Percentiles rank a stretch among this genome's conserved stretches.
These are phyloP conservation scores for Trichoderma asperellum DNA, from an alignment of 2,329 filamentous ascomycete genomes.

Conservation along the genomic window DNA sequence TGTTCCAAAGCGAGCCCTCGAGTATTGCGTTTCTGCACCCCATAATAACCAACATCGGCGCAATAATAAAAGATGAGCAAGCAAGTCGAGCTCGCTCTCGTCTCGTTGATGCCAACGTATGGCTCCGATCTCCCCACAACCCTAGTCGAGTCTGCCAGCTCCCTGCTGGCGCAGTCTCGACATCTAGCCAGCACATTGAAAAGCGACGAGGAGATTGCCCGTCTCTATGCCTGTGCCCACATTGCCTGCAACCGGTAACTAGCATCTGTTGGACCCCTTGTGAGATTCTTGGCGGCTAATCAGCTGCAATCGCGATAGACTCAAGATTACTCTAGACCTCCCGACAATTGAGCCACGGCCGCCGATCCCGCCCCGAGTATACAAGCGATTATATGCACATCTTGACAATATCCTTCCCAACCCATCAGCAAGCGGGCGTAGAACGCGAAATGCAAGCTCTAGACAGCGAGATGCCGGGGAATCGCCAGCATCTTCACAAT, in stretches of 20 bases:
- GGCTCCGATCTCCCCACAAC: slow-evolving; percentile 67
- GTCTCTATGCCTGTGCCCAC: slow-evolving; percentile 82
- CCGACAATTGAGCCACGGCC: slow-evolving; percentile 76
- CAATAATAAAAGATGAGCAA: slow-evolving; percentile 63
- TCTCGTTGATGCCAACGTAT: slow-evolving; percentile 74
- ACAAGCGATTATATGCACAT: slow-evolving; percentile 81
- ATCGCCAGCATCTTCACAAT: slow-evolving; percentile 36
- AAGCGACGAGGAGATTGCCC: slow-evolving; percentile 84
- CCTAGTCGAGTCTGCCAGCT: slow-evolving; percentile 72
- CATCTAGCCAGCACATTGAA: slow-evolving; percentile 77
- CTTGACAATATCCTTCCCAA: slow-evolving; percentile 72
- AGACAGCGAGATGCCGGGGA: slow-evolving; percentile 37
- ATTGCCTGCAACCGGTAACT: slow-evolving; percentile 84
- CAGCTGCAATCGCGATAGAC: slow-evolving; percentile 48
- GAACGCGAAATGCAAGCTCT: slow-evolving; percentile 42
- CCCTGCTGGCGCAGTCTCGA: slow-evolving; percentile 79
- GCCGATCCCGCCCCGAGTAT: slow-evolving; percentile 77
- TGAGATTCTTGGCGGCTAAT: neutral
- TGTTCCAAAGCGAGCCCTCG: neutral
- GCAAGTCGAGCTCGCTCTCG: slow-evolving; percentile 72
- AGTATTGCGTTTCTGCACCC: neutral
- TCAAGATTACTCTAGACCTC: slow-evolving; percentile 76
- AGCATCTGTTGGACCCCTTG: neutral
- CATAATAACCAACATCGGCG: neutral
- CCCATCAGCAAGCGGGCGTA: slow-evolving; percentile 41